Percentiles rank a stretch among this genome's conserved stretches.
These are phyloP conservation scores for Phaseolus coccineus DNA, from an alignment of 331 rosid genomes.

Conservation along the genomic window DNA sequence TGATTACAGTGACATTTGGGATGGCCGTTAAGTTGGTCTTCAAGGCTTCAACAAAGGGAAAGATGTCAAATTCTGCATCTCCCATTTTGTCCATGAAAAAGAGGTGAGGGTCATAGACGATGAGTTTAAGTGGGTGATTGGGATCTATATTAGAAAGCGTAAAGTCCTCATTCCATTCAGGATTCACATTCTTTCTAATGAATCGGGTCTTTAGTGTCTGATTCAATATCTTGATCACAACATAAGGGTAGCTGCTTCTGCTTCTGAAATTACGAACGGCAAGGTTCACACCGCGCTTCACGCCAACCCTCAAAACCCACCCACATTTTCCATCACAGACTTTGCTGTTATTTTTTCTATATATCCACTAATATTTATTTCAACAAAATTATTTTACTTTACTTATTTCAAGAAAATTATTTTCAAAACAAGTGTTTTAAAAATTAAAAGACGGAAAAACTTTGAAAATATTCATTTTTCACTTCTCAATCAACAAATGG, in stretches of 20 bases:
- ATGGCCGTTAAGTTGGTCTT: constrained; percentile 48
- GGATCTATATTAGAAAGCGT: constrained; percentile 68
- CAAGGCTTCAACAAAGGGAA: constrained; percentile 58
- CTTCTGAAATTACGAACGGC: constrained; percentile 91
- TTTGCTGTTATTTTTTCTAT: no score
- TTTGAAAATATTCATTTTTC: no score
- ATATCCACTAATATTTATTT: no score
- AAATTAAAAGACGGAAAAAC: no score
- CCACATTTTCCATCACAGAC: constrained; percentile 64
- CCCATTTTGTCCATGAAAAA: constrained; percentile 89
- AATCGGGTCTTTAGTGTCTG: constrained; percentile 80
- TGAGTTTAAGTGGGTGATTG: constrained; percentile 47
- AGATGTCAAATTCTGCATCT: constrained; percentile 67
- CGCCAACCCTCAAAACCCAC: constrained; percentile 83
- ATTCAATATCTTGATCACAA: constrained; percentile 72
- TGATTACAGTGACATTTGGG: constrained; percentile 53
- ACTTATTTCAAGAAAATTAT: no score
- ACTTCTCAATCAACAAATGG: no score
- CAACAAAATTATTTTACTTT: no score
- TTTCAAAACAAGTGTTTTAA: no score
- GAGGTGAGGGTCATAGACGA: constrained; percentile 71
- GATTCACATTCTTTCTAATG: constrained; percentile 59
- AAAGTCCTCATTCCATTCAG: constrained; percentile 81
- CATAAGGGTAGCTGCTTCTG: constrained; percentile 93
- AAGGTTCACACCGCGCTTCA: constrained; percentile 86